Conservation (phyloP, 2,329 filamentous ascomycete genomes). For the Colletotrichum neosansevieriae region DNA sequence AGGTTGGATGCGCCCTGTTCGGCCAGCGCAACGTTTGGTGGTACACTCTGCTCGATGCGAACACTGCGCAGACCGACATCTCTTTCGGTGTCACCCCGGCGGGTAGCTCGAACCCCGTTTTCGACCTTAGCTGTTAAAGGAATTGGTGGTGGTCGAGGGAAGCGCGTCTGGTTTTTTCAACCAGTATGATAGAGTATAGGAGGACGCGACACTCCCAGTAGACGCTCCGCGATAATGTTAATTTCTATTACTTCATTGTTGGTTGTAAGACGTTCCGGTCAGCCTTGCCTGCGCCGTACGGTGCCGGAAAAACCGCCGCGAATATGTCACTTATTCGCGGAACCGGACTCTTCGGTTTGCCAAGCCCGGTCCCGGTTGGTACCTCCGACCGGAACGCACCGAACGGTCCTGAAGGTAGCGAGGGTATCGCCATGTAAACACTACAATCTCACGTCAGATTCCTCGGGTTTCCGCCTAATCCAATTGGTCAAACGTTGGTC, state of each 20-base stretch:
- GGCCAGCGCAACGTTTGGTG: slow-evolving; percentile 35
- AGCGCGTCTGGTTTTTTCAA: not conserved
- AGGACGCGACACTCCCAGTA: not conserved
- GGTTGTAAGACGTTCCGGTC: no score
- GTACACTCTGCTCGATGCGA: slow-evolving; percentile 36
- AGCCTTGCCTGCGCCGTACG: no score
- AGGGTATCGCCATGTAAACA: no score
- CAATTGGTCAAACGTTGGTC: not conserved
- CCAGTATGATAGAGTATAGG: not conserved
- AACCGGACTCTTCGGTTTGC: no score
- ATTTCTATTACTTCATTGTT: not conserved
- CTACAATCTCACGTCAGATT: slow-evolving; percentile 1
- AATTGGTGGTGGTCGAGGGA: not conserved
- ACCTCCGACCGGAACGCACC: no score
- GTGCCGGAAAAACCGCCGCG: no score
- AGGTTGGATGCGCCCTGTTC: slow-evolving; percentile 34
- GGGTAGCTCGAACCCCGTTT: slow-evolving; percentile 26
- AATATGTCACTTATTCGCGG: no score
- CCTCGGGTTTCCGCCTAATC: not conserved
- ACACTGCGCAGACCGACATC: slow-evolving; percentile 27
- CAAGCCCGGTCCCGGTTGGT: not conserved
- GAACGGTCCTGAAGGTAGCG: no score
- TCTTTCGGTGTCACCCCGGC: slow-evolving; percentile 23
- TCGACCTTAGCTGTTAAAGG: slow-evolving; percentile 26
- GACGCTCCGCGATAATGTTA: slow-evolving; percentile 14